Percentiles rank a stretch among this genome's conserved stretches.
Conservation (phyloP, 2,329 filamentous ascomycete genomes). For the Knufia petricola region DNA sequence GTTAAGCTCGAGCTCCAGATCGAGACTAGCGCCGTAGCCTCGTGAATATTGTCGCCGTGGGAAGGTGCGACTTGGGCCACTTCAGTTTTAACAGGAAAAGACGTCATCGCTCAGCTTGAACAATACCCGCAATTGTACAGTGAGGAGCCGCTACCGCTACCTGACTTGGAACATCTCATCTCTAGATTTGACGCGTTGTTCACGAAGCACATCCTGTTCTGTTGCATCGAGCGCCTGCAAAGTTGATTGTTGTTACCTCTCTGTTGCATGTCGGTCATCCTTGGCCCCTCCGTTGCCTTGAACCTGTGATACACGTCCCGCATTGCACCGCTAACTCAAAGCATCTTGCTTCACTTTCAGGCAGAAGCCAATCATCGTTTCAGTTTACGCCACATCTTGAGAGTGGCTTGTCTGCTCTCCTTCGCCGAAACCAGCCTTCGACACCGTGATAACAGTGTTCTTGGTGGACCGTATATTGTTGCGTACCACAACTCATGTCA, state of each 20-base stretch:
- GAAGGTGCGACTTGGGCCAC: no score
- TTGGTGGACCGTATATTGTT: not conserved
- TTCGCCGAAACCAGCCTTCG: not conserved
- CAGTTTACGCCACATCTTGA: conserved; percentile 1
- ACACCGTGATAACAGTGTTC: not conserved
- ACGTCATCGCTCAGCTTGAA: not conserved
- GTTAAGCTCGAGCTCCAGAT: conserved; percentile 5
- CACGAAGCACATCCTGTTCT: not conserved
- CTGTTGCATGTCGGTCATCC: not conserved
- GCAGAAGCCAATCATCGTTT: not conserved
- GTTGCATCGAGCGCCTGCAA: not conserved
- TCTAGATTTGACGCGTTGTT: not conserved
- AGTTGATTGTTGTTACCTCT: not conserved
- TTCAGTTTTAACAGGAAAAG: not conserved
- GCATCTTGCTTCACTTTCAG: not conserved
- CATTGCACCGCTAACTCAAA: not conserved
- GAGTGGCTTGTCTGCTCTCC: not conserved
- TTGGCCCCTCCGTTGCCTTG: not conserved
- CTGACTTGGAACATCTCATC: no score
- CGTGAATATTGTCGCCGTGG: not conserved
- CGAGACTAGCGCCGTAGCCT: not conserved
- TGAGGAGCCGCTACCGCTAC: no score
- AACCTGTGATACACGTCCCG: not conserved
- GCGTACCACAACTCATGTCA: not conserved
- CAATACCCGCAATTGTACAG: no score